Conservation (phyloP, 108 stramenopile genomes). For the Epithemia pelagica region DNA sequence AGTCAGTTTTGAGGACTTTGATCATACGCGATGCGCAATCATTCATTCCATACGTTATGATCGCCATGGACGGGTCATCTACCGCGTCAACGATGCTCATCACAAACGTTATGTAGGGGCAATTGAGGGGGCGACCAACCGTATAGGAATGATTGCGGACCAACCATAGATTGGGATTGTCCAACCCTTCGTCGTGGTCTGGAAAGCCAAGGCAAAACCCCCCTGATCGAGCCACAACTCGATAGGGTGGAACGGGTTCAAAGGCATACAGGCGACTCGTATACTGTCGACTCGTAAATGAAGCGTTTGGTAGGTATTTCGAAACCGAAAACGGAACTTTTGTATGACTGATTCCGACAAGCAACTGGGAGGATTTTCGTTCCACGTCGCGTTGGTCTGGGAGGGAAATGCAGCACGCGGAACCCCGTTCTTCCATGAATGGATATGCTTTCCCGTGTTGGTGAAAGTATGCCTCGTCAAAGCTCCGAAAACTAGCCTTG, state of each 20-base stretch:
- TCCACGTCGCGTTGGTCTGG: not conserved
- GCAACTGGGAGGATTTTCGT: not conserved
- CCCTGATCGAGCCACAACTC: slow-evolving; percentile 3
- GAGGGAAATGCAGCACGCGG: slow-evolving; percentile 10
- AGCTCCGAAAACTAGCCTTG: not conserved
- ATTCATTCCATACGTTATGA: slow-evolving; percentile 12
- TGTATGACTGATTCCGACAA: slow-evolving; percentile 8
- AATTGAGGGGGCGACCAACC: not conserved
- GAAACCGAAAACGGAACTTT: not conserved
- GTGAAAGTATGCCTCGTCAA: not conserved
- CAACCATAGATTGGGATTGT: not conserved
- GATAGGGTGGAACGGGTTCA: slow-evolving; percentile 4
- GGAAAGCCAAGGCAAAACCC: slow-evolving; percentile 9
- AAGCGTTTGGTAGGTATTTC: not conserved
- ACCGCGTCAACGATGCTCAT: slow-evolving; percentile 1
- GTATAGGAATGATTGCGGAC: not conserved
- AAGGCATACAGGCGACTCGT: slow-evolving; percentile 8
- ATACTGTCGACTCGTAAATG: slow-evolving; percentile 2
- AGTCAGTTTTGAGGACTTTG: not conserved
- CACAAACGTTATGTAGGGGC: slow-evolving; percentile 10
- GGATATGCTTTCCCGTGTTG: not conserved
- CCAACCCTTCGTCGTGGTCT: not conserved
- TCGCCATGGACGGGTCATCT: slow-evolving; percentile 3
- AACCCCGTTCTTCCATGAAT: slow-evolving; percentile 10
- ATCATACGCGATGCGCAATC: slow-evolving; percentile 7